A percentile compares a stretch with the other conserved stretches of the same genome.
Conservation (phyloP, 768 basidiomycete genomes). For the Suillus luteus region DNA sequence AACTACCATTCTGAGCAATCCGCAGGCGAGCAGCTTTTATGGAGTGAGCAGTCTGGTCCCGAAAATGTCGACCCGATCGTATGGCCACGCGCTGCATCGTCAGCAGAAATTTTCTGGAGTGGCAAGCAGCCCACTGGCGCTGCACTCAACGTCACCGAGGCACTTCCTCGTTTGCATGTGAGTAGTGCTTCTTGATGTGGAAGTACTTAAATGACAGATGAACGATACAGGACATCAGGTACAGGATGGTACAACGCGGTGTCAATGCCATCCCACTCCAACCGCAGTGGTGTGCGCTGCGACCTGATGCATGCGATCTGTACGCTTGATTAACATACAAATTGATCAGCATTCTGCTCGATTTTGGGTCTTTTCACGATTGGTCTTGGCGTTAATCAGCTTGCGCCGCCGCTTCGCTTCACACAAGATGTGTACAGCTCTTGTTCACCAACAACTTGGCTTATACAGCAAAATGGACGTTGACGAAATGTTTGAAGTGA, state of each 20-base stretch:
- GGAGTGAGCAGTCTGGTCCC: slow-evolving; percentile 75
- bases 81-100: slow-evolving; percentile 74
- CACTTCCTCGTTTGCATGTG: slow-evolving; percentile 65
- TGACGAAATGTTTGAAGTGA: not conserved
- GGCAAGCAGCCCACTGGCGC: slow-evolving; percentile 40
- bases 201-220: not conserved
- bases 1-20: not conserved
- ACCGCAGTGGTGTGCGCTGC: slow-evolving; percentile 71
- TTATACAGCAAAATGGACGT: not conserved
- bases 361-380: not conserved
- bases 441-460: not conserved
- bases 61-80: slow-evolving; percentile 65
- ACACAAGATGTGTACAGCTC: not conserved
- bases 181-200: slow-evolving; percentile 22
- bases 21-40: slow-evolving; percentile 64
- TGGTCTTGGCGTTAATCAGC: not conserved
- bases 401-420: not conserved
- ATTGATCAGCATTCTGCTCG: not conserved
- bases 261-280: slow-evolving; percentile 62
- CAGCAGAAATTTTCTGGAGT: slow-evolving; percentile 80
- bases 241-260: slow-evolving; percentile 62
- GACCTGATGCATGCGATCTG: slow-evolving; percentile 59
- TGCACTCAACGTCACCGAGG: slow-evolving; percentile 42
- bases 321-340: slow-evolving; percentile 19
- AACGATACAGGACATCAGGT: slow-evolving; percentile 37